These are phyloP conservation scores for Thuidium tamariscinum DNA, from an alignment of 225 moss, liverwort and hornwort genomes.

Conservation along the genomic window DNA sequence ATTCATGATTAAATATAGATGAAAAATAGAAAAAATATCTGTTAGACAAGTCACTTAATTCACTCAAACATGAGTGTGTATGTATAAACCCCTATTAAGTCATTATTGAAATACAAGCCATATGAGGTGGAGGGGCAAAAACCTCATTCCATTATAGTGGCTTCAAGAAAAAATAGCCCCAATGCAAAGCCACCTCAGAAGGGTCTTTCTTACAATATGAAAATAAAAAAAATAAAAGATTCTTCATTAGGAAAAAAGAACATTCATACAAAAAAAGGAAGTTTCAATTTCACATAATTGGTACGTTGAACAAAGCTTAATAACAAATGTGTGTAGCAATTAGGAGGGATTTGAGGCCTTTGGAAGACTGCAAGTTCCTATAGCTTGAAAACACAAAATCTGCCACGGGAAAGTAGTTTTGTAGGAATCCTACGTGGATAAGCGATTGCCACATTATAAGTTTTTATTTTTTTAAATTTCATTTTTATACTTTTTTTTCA, in stretches of 20 bases:
- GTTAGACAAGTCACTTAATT: not conserved
- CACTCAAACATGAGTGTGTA: not conserved
- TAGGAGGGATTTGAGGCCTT: too few relatives aligned
- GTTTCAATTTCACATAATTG: not conserved
- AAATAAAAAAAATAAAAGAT: not conserved
- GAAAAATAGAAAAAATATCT: not conserved
- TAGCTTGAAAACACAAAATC: too few relatives aligned
- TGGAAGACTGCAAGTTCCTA: too few relatives aligned
- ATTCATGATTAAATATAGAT: not conserved
- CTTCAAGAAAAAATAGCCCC: not conserved
- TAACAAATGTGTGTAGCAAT: not conserved
- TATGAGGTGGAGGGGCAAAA: rapidly evolving
- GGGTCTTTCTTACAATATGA: not conserved
- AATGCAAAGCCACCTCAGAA: not conserved
- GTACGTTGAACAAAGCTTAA: not conserved
- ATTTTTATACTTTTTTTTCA: too few relatives aligned
- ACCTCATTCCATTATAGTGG: not conserved
- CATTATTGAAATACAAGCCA: rapidly evolving
- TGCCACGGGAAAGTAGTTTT: too few relatives aligned
- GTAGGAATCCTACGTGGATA: too few relatives aligned
- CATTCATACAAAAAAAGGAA: not conserved
- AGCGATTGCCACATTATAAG: too few relatives aligned
- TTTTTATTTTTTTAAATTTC: too few relatives aligned
- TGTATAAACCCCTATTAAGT: not conserved
- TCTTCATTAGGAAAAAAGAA: not conserved